A percentile compares a stretch with the other conserved stretches of the same genome.
Evolutionary conservation across 2,329 filamentous ascomycete genomes (phyloP).

Genomic region (Seiridium unicorne): DNA sequence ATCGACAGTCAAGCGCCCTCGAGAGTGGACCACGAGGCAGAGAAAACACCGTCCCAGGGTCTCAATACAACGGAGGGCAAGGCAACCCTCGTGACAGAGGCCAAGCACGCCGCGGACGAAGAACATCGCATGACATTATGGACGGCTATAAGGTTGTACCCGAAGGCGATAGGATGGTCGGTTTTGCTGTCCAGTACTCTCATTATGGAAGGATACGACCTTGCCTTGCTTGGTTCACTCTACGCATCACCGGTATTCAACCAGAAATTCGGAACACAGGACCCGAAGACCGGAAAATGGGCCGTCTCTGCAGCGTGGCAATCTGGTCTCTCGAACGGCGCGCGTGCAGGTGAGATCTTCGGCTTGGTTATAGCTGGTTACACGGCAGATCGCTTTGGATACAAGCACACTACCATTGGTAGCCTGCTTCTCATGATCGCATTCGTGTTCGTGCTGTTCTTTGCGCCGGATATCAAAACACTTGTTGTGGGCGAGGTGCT

Average conservation of each 20-base stretch:
- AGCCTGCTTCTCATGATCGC: slow-evolving; percentile 43
- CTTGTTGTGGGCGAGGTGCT: slow-evolving; percentile 50
- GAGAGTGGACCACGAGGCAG: not conserved
- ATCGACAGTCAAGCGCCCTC: not conserved
- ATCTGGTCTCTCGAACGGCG: slow-evolving; percentile 52
- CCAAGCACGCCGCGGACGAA: slow-evolving; percentile 36
- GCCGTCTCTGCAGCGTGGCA: slow-evolving; percentile 56
- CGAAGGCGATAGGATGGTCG: slow-evolving; percentile 48
- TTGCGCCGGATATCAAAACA: slow-evolving; percentile 44
- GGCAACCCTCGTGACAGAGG: slow-evolving; percentile 29
- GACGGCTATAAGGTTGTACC: slow-evolving; percentile 39
- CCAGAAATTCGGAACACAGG: slow-evolving; percentile 41
- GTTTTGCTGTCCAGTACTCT: slow-evolving; percentile 42
- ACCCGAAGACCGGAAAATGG: slow-evolving; percentile 34
- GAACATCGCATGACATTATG: slow-evolving; percentile 41
- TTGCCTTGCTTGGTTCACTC: slow-evolving; percentile 46
- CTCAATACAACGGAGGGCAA: not conserved
- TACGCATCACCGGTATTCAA: slow-evolving; percentile 46
- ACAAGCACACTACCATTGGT: slow-evolving; percentile 47
- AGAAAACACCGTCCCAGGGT: not conserved
- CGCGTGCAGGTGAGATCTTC: slow-evolving; percentile 52
- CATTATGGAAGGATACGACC: slow-evolving; percentile 52
- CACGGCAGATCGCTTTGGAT: slow-evolving; percentile 48
- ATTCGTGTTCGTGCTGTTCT: slow-evolving; percentile 55
- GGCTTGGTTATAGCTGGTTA: slow-evolving; percentile 54